Evolutionary conservation across 805 yeast genomes (phyloP).

Genomic region (Saturnispora hagleri): DNA sequence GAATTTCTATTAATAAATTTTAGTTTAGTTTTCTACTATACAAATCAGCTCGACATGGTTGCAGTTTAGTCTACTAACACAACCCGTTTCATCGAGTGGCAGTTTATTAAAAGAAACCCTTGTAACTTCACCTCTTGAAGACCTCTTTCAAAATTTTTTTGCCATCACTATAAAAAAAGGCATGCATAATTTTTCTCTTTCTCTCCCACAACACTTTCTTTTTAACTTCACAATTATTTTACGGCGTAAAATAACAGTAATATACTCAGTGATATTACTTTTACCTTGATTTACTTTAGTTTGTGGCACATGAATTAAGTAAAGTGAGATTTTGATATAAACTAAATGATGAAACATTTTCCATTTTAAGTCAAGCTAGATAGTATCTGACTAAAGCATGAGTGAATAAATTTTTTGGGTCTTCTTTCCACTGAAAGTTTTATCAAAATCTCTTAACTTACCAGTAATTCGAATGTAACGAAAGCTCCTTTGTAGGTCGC

Average conservation of each 20-base stretch:
- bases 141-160: not conserved
- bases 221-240: not conserved
- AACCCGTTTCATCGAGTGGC: not conserved
- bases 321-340: not conserved
- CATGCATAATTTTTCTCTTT: not conserved
- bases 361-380: slow-evolving; percentile 34
- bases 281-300: not conserved
- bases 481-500: not conserved
- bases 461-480: not conserved
- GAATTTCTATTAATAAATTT: not conserved
- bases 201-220: not conserved
- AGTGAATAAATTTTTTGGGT: slow-evolving; percentile 29
- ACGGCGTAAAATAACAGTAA: too few relatives aligned
- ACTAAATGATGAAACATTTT: slow-evolving; percentile 25
- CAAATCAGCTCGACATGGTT: too few relatives aligned
- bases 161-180: not conserved
- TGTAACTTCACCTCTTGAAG: not conserved
- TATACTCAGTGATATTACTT: too few relatives aligned
- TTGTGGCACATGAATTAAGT: not conserved
- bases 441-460: not conserved
- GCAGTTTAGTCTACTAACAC: not conserved
- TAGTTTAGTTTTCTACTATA: not conserved
- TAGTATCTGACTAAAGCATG: slow-evolving; percentile 33
- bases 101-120: not conserved
- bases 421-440: slow-evolving; percentile 30